Evolutionary conservation across 2,329 filamentous ascomycete species (phyloP), one percentile per base, ranked within the genome.

Genomic region (Microthyrium microscopicum): DNA sequence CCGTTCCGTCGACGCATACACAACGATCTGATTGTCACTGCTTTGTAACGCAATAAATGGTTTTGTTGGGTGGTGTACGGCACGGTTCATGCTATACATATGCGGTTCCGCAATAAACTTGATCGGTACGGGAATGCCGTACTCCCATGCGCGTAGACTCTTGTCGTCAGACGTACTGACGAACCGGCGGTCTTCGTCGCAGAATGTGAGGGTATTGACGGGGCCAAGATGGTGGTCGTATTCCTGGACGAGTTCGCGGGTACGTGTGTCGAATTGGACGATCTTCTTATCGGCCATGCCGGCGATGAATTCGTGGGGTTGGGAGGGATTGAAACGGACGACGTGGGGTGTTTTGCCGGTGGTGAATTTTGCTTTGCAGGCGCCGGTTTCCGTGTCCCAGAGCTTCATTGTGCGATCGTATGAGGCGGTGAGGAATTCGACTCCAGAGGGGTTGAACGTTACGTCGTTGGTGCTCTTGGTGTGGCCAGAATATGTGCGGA

Each of bases 241-340:
- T 61, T 95, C 89, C 51, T 98, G 91, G 9, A 93, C 80, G 38
- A 89, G 68, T 46, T 91, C 74, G 43, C 72, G 73, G 5, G 76
- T 74, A 19, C 91, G 72, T 2, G 76, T 85, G 55, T 98, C 89
- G 56, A 91, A 98, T 51, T 98, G 89, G 26, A 98, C 69, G 45
- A 98, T 98, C 64, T 94, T 94, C 65, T 98, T 98, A 57, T 98
- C 87, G 24, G 82, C 89, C 82, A 95, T 91, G 47, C 89, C 89
- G 2, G 84, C 85, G 36, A 98, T 59, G 56, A 98, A 98, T 54
- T 95, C 87, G 52, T 89, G 78, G 6, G 76, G 71, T 43, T 77
- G 73, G 34, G 79, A 74, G 0, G 87, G 85, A 56, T 95, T 92
- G 66, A 95, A 95, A 44, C 81, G 77, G 44, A 98, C 66, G 33